Percentiles rank a stretch among this genome's conserved stretches.
Conservation (phyloP, 2,329 filamentous ascomycete genomes). For the Penicillium brasilianum region DNA sequence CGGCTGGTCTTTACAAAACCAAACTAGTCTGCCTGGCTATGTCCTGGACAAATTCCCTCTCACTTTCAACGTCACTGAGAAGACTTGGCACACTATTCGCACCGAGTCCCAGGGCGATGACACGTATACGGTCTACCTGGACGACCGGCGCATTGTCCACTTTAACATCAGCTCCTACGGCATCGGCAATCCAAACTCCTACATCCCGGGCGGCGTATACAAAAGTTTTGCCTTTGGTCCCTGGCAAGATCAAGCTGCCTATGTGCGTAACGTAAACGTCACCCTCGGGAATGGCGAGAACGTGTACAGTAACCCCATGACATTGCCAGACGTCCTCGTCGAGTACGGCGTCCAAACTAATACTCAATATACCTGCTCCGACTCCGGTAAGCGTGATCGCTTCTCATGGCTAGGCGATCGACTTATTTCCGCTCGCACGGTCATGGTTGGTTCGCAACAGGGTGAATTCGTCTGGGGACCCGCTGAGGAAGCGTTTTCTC, state of each 20-base stretch:
- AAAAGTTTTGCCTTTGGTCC: not conserved
- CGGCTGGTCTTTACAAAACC: not conserved
- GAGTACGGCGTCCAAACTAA: slow-evolving; percentile 1
- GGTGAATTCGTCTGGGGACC: too few relatives aligned
- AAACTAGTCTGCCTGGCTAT: slow-evolving; percentile 1
- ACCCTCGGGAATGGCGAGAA: not conserved
- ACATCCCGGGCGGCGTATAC: not conserved
- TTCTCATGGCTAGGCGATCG: slow-evolving; percentile 5
- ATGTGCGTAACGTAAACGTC: not conserved
- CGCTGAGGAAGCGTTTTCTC: too few relatives aligned
- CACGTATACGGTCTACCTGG: not conserved
- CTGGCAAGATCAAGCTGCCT: slow-evolving; percentile 4
- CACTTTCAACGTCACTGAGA: not conserved
- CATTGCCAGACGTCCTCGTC: not conserved
- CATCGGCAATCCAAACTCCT: not conserved
- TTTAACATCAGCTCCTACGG: not conserved
- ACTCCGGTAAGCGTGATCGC: not conserved
- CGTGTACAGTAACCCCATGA: not conserved
- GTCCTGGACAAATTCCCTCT: slow-evolving; percentile 3
- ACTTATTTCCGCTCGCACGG: not conserved
- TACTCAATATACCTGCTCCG: not conserved
- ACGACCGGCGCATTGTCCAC: not conserved
- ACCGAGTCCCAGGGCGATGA: not conserved
- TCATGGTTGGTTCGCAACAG: slow-evolving; percentile 4
- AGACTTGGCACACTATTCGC: not conserved